Evolutionary conservation across 768 basidiomycete species (phyloP), one percentile per base, ranked within the genome.

Genomic region (Calocybe indica): DNA sequence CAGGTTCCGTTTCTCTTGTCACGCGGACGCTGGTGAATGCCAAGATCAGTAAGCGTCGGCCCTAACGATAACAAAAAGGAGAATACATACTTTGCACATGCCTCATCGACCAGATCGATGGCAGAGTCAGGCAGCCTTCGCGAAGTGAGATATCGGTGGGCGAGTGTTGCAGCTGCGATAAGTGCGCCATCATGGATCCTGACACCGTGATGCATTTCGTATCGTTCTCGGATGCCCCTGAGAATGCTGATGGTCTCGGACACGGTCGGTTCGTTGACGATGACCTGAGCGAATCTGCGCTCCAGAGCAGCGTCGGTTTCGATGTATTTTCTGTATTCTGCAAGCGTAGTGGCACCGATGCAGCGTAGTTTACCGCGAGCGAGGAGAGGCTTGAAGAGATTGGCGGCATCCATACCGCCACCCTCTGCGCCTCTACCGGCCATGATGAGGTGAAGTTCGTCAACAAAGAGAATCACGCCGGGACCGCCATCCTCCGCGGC

Each of bases 371-470:
- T 93, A 49, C 86, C 94, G 55, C 87, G 85, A 15, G 92, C 90
- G 14, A 98, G 75, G 51, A 92, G 75, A 5, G 95, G 95, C 63
- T 96, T 96, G 70, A 95, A 86, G 15, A 95, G 68, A 64, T 92
- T 94, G 6, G 80, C 87, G 0, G 92, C 94, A 58, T 96, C 93
- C 91, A 96, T 93, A 31, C 92, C 91, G 11, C 85, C 86, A 30
- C 89, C 88, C 60, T 86, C 83, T 2, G 79, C 70, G 12, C 91
- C 90, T 44, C 83, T 76, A 4, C 89, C 91, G 2, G 90, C 85
- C 89, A 96, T 92, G 67, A 97, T 85, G 37, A 96, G 83, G 62
- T 97, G 93, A 22, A 92, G 64, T 62, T 97, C 95, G 57, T 99
- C 94, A 55, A 98, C 82, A 75, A 97, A 97, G 34, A 99, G 80